A percentile compares a stretch with the other conserved stretches of the same genome.
Conservation (phyloP, 2,329 filamentous ascomycete species). For the Aureobasidium lini region DNA sequence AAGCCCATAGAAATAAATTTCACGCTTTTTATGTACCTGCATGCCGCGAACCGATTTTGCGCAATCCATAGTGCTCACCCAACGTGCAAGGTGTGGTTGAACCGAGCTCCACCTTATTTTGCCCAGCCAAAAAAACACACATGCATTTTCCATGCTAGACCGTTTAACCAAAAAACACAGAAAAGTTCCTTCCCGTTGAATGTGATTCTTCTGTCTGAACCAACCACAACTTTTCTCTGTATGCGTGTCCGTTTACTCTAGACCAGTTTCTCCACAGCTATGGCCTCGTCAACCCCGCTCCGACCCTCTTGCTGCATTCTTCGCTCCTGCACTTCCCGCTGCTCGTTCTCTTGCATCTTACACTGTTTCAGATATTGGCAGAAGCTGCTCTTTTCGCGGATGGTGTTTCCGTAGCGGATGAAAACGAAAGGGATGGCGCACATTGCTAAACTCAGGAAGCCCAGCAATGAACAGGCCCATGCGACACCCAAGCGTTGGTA, state of each 20-base stretch:
- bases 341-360: conserved; percentile 30
- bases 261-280: conserved; percentile 8
- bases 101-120: background rate
- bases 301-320: background rate
- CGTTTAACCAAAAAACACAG: background rate
- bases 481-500: conserved; percentile 58
- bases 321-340: conserved; percentile 17
- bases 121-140: background rate
- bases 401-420: conserved; percentile 45
- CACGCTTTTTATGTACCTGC: background rate
- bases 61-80: background rate
- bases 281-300: background rate
- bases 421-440: conserved; percentile 53
- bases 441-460: conserved; percentile 42
- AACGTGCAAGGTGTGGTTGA: background rate
- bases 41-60: background rate
- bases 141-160: background rate
- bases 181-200: background rate
- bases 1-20: background rate
- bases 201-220: background rate
- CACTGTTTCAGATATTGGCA: conserved; percentile 52
- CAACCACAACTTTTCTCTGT: background rate
- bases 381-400: conserved; percentile 53
- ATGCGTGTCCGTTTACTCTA: background rate
- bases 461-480: conserved; percentile 52